phyloP scores from a whole-genome alignment of 2,329 filamentous ascomycete genomes.

The Penicillium rolfsii region DNA sequence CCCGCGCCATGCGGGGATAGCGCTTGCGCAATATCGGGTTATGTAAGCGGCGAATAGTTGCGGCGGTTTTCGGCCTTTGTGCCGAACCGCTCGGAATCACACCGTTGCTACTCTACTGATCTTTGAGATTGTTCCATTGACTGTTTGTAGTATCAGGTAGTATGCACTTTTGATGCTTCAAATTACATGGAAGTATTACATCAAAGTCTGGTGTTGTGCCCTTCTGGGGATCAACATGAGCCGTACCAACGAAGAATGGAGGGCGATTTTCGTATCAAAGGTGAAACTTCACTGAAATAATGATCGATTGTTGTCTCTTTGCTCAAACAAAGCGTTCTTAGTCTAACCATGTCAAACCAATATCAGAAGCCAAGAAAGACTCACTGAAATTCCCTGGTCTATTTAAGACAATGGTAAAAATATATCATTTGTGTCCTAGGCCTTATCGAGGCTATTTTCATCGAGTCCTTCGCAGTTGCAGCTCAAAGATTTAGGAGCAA shows the following conservation, averaged over 20 bases:
- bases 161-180: not conserved
- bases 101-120: not conserved
- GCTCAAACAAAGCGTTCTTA: not conserved
- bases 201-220: not conserved
- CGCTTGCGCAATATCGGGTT: conserved; percentile 15
- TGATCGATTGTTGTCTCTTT: not conserved
- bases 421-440: not conserved
- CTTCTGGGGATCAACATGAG: not conserved
- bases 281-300: not conserved
- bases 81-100: conserved; percentile 2
- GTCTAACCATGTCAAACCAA: not conserved
- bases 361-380: not conserved
- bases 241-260: not conserved
- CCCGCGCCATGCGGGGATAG: conserved; percentile 26
- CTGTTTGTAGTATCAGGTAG: not conserved
- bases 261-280: not conserved
- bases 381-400: not conserved
- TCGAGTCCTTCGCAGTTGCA: not conserved
- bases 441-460: not conserved
- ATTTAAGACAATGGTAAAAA: not conserved
- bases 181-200: not conserved
- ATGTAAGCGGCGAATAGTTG: conserved; percentile 9
- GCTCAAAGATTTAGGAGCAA: too few species aligned
- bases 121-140: not conserved
- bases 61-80: conserved; percentile 6